phyloP scores from a whole-genome alignment of 2,329 filamentous ascomycete genomes.

The Hypomyces perniciosus region DNA sequence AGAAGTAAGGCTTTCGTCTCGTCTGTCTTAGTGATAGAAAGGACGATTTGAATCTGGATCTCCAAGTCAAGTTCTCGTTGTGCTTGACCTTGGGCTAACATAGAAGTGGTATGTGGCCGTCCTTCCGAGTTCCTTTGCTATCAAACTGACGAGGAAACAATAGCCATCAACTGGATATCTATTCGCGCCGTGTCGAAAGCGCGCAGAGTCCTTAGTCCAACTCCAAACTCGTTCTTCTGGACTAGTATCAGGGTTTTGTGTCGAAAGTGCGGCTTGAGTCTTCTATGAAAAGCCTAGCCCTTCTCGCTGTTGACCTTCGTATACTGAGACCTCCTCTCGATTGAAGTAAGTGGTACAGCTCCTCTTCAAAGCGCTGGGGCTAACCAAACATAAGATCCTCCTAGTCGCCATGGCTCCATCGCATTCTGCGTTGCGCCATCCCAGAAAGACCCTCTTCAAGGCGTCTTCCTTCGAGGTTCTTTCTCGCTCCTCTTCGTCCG shows the following conservation, averaged over 20 bases:
- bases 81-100: too few species aligned
- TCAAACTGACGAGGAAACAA: too few species aligned
- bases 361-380: not conserved
- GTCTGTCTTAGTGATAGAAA: too few species aligned
- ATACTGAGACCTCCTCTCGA: not conserved
- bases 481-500: not conserved
- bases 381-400: not conserved
- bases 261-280: not conserved
- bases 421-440: conserved; percentile 1
- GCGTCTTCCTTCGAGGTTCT: conserved; percentile 8
- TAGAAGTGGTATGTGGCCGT: too few species aligned
- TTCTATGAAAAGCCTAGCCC: not conserved
- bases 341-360: not conserved
- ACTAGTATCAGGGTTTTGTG: not conserved
- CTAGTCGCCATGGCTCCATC: not conserved
- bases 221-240: not conserved
- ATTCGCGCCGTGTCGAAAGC: too few species aligned
- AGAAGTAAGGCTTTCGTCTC: too few species aligned
- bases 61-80: too few species aligned
- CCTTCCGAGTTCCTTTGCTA: too few species aligned
- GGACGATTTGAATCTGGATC: too few species aligned
- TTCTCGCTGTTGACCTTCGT: not conserved
- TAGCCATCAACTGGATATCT: too few species aligned
- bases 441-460: conserved; percentile 8
- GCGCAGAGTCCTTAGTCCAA: too few species aligned